Evolutionary conservation across 169 alveolate genomes (phyloP), one percentile per base, ranked within the genome.

Genomic region (Plasmodium cynomolgi): DNA sequence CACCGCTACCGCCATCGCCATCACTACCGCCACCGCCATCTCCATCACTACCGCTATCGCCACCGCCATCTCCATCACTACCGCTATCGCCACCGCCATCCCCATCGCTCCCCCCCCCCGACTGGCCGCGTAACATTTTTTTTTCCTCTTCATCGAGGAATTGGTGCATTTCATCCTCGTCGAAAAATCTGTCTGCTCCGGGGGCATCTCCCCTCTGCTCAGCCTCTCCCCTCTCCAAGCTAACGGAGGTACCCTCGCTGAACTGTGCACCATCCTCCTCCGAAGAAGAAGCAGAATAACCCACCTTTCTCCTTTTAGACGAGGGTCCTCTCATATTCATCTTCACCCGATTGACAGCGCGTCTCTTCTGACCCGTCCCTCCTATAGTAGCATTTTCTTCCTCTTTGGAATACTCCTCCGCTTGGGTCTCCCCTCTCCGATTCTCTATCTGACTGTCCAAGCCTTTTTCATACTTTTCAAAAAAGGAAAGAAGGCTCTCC

Each of bases 161-260:
- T 29, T 56, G 31, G 37, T 90, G 79, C 94, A 90, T 90, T 58
- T 90, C 94, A 13, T 90, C 90, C 1, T 37, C 44, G 11, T 81
- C 72, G 74, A 90, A 90, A 90, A 90, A 90, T 29, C 47, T 3
- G 31, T 90, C 94, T 23, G 33, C 84, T 1, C 29, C 56, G 15
- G 41, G 15, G 5, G 77, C 47, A 20, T 6, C 50, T 13, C 58
- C 84, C 1, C 34, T 29, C 6, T 62, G 54, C 11, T 7, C 62
- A 6, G 7, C 29, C 17, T 73, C 71, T 1, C 20, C 29, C 9
- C 33, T n/a, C 20, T 83, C 41, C 83, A 71, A 26, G 7, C 50
- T 17, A 58, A 37, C 20, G 26, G 29, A 1, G 13, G 13, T 13
- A 33, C 4, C 56, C 20, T 9, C 6, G 26, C 31, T 33, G 34